phyloP scores from a whole-genome alignment of 1,139 yeast genomes.

The Ogataea hybrid region DNA sequence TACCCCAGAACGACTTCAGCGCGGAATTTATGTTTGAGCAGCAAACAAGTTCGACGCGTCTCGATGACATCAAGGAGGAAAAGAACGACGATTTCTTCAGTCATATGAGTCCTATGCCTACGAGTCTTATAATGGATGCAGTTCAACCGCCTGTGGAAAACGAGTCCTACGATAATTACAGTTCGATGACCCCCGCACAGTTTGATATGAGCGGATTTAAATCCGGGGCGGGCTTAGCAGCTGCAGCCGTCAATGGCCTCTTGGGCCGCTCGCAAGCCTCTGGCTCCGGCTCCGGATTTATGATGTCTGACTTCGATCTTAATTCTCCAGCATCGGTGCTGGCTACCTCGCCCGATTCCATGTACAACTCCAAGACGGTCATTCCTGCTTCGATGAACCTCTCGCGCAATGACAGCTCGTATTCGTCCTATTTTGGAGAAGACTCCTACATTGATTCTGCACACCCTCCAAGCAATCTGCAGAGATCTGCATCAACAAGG shows the following conservation, averaged over 20 bases:
- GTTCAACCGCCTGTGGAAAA: constrained; percentile 1
- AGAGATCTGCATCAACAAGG: constrained; percentile 15
- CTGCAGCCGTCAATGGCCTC: constrained; percentile 29
- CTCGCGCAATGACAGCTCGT: constrained; percentile 4
- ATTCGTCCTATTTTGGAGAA: constrained; percentile 13
- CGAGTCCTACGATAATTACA: constrained; percentile 4
- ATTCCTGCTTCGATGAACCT: constrained; percentile 6
- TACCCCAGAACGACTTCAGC: constrained; percentile 12
- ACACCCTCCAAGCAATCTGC: constrained; percentile 18
- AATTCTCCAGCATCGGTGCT: constrained; percentile 18
- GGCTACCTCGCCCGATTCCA: constrained; percentile 19
- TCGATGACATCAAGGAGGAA: constrained; percentile 21
- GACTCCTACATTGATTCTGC: constrained; percentile 19
- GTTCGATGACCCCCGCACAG: constrained; percentile 18
- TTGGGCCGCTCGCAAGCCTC: constrained; percentile 7
- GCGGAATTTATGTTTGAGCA: constrained; percentile 6
- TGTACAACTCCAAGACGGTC: constrained; percentile 5
- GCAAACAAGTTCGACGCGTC: constrained; percentile 3
- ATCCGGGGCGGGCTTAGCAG: constrained; percentile 31
- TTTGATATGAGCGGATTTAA: constrained; percentile 29
- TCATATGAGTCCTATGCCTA: constrained; percentile 15
- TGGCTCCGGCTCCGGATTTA: constrained; percentile 13
- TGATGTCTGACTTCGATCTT: constrained; percentile 28
- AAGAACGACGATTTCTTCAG: constrained; percentile 11
- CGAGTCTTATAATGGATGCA: constrained; percentile 4